Conservation (phyloP, 306 rosid species). For the Quercus ilex region DNA sequence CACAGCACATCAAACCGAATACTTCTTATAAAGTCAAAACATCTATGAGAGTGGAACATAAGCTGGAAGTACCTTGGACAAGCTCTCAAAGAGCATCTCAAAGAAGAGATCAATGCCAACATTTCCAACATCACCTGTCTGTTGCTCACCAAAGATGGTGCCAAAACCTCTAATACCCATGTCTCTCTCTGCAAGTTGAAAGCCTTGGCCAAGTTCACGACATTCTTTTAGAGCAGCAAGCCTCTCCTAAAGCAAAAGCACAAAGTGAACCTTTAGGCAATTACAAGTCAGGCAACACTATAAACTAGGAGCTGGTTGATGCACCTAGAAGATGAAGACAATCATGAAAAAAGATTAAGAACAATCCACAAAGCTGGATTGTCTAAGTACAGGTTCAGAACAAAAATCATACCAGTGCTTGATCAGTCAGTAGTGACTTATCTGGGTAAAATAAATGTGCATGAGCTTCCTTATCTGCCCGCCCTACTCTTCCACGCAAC, state of each 20-base stretch:
- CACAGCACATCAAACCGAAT: neutral
- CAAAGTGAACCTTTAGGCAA: slow-evolving; percentile 29
- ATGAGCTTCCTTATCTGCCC: slow-evolving; percentile 96
- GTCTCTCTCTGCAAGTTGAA: slow-evolving; percentile 94
- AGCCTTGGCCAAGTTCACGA: slow-evolving; percentile 95
- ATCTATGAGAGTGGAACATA: slow-evolving; percentile 10
- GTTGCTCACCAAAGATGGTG: slow-evolving; percentile 91
- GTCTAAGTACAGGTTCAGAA: slow-evolving; percentile 12
- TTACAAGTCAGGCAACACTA: slow-evolving; percentile 12
- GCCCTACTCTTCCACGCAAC: slow-evolving; percentile 98
- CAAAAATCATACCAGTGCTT: slow-evolving; percentile 63
- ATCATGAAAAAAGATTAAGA: neutral
- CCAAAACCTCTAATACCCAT: slow-evolving; percentile 99
- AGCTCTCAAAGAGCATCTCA: slow-evolving; percentile 99
- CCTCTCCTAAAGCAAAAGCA: slow-evolving; percentile 64
- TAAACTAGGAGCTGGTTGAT: slow-evolving; percentile 5
- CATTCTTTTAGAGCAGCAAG: slow-evolving; percentile 94
- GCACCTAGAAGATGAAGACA: slow-evolving; percentile 3
- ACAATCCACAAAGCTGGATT: neutral
- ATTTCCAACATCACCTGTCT: slow-evolving; percentile 95
- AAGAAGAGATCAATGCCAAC: slow-evolving; percentile 95
- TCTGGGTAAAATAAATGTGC: slow-evolving; percentile 87
- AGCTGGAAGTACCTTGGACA: slow-evolving; percentile 67
- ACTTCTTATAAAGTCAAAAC: slow-evolving; percentile 5
- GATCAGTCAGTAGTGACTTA: slow-evolving; percentile 68